Percentiles rank a stretch among this genome's conserved stretches.
Conservation (phyloP, 345 rosid genomes). For the Geranium rotundifolium region DNA sequence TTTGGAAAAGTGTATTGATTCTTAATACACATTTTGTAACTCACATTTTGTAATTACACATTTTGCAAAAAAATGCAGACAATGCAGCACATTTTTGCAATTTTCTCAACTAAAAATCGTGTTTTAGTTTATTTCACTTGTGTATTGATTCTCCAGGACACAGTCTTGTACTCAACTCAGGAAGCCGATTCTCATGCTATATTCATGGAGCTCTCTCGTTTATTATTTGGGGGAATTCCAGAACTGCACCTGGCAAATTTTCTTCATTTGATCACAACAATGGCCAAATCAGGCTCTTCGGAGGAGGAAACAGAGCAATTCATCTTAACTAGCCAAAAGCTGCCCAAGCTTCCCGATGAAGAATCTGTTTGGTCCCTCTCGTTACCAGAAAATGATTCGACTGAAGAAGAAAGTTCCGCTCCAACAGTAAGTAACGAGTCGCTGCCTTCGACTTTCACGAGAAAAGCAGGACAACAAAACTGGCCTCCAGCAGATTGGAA, state of each 20-base stretch:
- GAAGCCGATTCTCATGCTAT: slow-evolving; percentile 54
- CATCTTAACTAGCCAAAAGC: slow-evolving; percentile 61
- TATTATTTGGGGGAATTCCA: slow-evolving; percentile 56
- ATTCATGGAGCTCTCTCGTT: slow-evolving; percentile 67
- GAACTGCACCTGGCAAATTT: slow-evolving; percentile 77
- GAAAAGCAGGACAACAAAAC: slow-evolving; percentile 25
- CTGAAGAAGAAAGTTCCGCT: slow-evolving; percentile 7
- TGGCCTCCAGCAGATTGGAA: slow-evolving; percentile 79
- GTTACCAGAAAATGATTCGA: slow-evolving; percentile 14
- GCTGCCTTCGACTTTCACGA: slow-evolving; percentile 20
- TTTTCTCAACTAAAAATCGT: not conserved
- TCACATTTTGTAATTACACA: too few relatives aligned
- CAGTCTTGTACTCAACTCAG: slow-evolving; percentile 45
- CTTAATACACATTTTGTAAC: too few relatives aligned
- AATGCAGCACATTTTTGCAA: too few relatives aligned
- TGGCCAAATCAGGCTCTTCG: slow-evolving; percentile 58
- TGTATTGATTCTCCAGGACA: slow-evolving; percentile 42
- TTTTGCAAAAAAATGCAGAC: too few relatives aligned
- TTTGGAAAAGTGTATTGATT: too few relatives aligned
- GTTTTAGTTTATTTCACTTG: not conserved
- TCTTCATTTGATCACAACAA: slow-evolving; percentile 70
- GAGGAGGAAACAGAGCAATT: slow-evolving; percentile 66
- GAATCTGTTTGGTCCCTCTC: slow-evolving; percentile 59
- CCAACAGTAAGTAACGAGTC: slow-evolving; percentile 10
- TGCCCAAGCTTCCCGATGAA: slow-evolving; percentile 49